Evolutionary conservation across 352 stramenopile species (phyloP), one percentile per base, ranked within the genome.

Genomic region (Phytophthora colocasiae): DNA sequence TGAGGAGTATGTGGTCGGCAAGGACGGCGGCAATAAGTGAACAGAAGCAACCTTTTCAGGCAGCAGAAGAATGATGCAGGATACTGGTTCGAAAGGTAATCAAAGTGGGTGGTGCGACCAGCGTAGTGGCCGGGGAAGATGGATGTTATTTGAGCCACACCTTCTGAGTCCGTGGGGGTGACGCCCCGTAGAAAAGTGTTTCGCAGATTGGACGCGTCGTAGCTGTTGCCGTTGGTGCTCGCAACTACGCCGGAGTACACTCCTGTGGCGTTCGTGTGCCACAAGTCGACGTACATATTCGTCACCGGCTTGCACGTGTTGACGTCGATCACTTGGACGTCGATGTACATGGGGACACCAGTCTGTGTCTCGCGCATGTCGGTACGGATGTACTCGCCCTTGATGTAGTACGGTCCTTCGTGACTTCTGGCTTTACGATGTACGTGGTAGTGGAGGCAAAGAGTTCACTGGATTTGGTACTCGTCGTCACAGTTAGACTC

Each of bases 1-100:
- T 26, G 69, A 81, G 6, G 69, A 85, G 43, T 78, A 74, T 6
- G 22, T 77, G 1, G 44, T 50, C 5, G 76, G 78, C 8, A 78
- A 78, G 39, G 63, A 66, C 38, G 71, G 51, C 40, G 71, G 44
- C n/a, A 62, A 70, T 4, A 66, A 67, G 39, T n/a, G n/a, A n/a
- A n/a, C n/a, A n/a, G n/a, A n/a, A n/a, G n/a, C n/a, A n/a, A n/a
- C n/a, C n/a, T n/a, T n/a, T n/a, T n/a, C n/a, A n/a, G n/a, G n/a
- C n/a, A n/a, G 29, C 29, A 9, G 29, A 7, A 34, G 3, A 34
- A 0, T 34, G 29, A 1, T 22, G 19, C 19, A 22, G 19, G 19
- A 22, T 22, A 22, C 19, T 22, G 27, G 29, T 34, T 34, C 11
- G 6, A 34, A 36, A 36, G 31, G 31, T 36, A 36, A 34, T 9